These are phyloP conservation scores for Sclerotinia nivalis DNA, from an alignment of 2,329 filamentous ascomycete genomes.

Conservation along the genomic window DNA sequence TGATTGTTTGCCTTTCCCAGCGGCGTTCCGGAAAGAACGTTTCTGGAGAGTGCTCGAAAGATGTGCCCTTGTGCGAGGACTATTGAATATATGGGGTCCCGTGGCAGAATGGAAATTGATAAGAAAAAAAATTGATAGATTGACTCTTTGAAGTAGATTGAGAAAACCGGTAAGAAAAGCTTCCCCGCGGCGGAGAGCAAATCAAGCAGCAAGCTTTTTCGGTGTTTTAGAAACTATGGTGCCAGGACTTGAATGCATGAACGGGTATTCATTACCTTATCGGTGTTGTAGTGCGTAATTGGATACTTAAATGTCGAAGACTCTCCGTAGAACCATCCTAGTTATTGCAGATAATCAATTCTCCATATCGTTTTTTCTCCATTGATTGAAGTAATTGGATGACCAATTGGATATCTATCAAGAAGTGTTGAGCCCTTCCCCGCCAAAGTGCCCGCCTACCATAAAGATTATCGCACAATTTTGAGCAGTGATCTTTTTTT, in stretches of 20 bases:
- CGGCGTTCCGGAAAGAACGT: background rate
- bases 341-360: no score
- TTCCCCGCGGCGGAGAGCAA: background rate
- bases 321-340: no score
- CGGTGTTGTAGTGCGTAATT: background rate
- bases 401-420: no score
- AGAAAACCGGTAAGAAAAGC: background rate
- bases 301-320: background rate
- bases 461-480: no score
- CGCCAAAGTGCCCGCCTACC: no score
- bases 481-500: no score
- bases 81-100: background rate
- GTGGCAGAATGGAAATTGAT: background rate
- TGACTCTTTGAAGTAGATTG: background rate
- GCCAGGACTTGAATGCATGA: background rate
- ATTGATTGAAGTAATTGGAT: no score
- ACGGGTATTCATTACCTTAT: background rate
- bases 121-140: background rate
- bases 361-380: no score
- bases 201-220: background rate
- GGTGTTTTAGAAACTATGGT: background rate
- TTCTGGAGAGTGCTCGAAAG: background rate
- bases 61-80: background rate
- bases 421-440: no score
- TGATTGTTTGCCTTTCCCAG: background rate